These are phyloP conservation scores for Sarocladium kiliense DNA, from an alignment of 2,329 filamentous ascomycete genomes.

Conservation along the genomic window DNA sequence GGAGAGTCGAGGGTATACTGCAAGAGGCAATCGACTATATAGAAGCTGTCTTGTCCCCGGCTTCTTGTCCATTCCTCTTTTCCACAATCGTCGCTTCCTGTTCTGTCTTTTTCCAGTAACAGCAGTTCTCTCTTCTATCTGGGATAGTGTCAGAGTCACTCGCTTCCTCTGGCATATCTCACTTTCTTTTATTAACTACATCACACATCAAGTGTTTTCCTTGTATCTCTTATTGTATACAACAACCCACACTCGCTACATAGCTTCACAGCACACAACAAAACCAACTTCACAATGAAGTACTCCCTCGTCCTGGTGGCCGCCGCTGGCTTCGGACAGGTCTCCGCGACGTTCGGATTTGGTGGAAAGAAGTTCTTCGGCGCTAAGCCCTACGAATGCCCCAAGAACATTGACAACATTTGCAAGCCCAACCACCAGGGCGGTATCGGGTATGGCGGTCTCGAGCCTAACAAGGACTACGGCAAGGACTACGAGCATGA, in stretches of 20 bases:
- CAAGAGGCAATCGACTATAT: slow-evolving; percentile 1
- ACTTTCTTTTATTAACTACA: slow-evolving; percentile 22
- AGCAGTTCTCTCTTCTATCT: slow-evolving; percentile 18
- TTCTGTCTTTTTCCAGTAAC: slow-evolving; percentile 20
- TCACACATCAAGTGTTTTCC: slow-evolving; percentile 22
- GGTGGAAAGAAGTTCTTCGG: slow-evolving; percentile 17
- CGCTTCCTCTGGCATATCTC: slow-evolving; percentile 43
- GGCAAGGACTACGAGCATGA: slow-evolving; percentile 59
- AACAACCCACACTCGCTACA: slow-evolving; percentile 14
- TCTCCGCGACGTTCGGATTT: slow-evolving; percentile 38
- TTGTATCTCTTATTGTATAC: slow-evolving; percentile 9
- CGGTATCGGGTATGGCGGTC: slow-evolving; percentile 68
- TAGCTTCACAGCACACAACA: slow-evolving; percentile 4
- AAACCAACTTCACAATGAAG: slow-evolving; percentile 41
- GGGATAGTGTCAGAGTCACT: slow-evolving; percentile 45
- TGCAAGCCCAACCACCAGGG: slow-evolving; percentile 64
- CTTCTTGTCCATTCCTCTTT: slow-evolving; percentile 13
- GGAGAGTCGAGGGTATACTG: not conserved
- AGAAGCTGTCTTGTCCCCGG: slow-evolving; percentile 5
- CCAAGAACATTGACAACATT: slow-evolving; percentile 69
- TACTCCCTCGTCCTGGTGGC: slow-evolving; percentile 40
- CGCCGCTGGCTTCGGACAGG: slow-evolving; percentile 46
- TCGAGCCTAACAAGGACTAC: slow-evolving; percentile 51
- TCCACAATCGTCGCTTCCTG: slow-evolving; percentile 17
- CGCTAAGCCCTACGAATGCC: slow-evolving; percentile 55